phyloP scores from a whole-genome alignment of 257 asterid species.

The Knoxia roxburghii region DNA sequence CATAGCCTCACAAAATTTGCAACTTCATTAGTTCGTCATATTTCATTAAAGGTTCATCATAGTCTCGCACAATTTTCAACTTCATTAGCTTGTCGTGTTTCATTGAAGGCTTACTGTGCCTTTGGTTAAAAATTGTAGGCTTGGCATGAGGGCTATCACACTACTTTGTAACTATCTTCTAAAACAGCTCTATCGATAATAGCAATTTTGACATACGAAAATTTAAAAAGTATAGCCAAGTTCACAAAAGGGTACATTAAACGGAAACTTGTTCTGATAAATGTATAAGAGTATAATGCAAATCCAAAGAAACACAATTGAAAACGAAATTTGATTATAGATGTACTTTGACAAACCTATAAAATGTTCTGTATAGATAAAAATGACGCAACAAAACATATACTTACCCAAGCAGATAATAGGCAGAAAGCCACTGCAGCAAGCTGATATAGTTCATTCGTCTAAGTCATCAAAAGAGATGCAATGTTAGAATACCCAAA shows the following conservation, averaged over 20 bases:
- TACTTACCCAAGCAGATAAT: conserved; percentile 90
- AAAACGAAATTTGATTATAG: background rate
- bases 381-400: background rate
- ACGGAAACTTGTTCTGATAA: too few relatives aligned
- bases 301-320: background rate
- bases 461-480: conserved; percentile 43
- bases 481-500: conserved; percentile 16
- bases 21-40: too few relatives aligned
- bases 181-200: background rate
- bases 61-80: too few relatives aligned
- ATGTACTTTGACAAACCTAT: background rate
- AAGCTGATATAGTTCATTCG: conserved; percentile 90
- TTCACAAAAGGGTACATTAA: too few relatives aligned
- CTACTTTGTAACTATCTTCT: background rate
- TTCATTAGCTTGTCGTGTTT: too few relatives aligned
- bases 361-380: background rate
- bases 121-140: background rate
- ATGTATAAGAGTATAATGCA: background rate
- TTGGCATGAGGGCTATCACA: background rate
- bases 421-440: conserved; percentile 96
- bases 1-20: too few relatives aligned
- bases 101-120: background rate
- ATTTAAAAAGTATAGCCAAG: too few relatives aligned
- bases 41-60: too few relatives aligned
- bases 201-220: too few relatives aligned